Base-by-base conservation (phyloP, 2,329 filamentous ascomycete species). In the Aspergillus arachidicola region DNA sequence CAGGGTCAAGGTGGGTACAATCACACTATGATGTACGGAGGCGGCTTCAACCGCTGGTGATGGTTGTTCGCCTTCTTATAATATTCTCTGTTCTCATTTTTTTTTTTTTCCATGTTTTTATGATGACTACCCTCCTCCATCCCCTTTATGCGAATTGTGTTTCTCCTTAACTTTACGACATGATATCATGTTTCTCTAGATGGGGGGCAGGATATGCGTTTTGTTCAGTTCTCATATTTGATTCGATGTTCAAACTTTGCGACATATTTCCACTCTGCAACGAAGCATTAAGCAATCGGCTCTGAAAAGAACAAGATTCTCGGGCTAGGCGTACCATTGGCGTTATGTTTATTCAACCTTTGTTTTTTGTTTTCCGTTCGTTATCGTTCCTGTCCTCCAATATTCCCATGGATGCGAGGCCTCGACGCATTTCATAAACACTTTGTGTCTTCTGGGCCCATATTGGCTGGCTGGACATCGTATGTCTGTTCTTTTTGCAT, bases 1-100 rank as follows among this genome's bases (percentile, higher is more conserved):
- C 91, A 96, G 81, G 84, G 85, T 79, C 85, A 86, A 94, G 93
- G 93, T 95, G 93, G 92, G 91, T 97, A 96, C 88, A 93, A 91
- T 71, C 83, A 84, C 65, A 79, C 88, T 74, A 91, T 92, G 87
- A 91, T 96, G 86, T 96, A 96, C 80, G 82, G 83, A 78, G 87
- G 87, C 77, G 84, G 82, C 46, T 89, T 89, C 78, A 83, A 84
- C 75, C 85, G 90, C 76, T 93, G 90, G 90, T 92, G 83, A 81
- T 71, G 59, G 67, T 70, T 67, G 70, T 66, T 70, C 66, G 63
- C 58, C 61, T 68, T 59, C 28, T 62, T 45, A 62, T 67, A 43
- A 55, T 48, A 16, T 55, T 43, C 50, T 53, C 48, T 59, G 16
- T 59, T 59, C 48, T 51, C 43, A 64, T 38, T 62, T 66, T 58